Conservation (phyloP, 2,329 filamentous ascomycete species). For the Epichloe typhina region DNA sequence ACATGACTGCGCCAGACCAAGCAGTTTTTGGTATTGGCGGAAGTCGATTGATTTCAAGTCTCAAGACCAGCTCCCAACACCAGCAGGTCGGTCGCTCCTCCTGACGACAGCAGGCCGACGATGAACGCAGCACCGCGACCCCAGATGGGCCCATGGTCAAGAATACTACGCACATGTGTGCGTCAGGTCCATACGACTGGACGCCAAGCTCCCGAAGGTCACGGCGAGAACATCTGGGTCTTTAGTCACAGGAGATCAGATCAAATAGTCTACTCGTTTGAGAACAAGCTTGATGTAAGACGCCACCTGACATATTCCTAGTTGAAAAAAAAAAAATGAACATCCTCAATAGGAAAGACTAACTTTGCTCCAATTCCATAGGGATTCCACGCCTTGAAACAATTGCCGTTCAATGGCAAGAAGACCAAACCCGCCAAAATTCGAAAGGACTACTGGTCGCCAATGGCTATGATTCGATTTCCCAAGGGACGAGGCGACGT, state of each 20-base stretch:
- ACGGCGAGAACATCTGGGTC: constrained; percentile 46
- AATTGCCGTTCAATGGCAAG: constrained; percentile 54
- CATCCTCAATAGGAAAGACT: neutral
- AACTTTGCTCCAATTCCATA: constrained; percentile 6
- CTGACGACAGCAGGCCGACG: constrained; percentile 12
- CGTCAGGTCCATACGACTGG: constrained; percentile 23
- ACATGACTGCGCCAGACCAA: constrained; percentile 12
- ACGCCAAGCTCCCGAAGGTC: constrained; percentile 23
- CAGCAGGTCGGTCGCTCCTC: neutral
- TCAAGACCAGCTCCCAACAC: too few species aligned
- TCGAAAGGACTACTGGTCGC: constrained; percentile 55
- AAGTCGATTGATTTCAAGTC: constrained; percentile 7
- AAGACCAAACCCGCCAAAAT: constrained; percentile 50
- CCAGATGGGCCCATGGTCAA: constrained; percentile 29
- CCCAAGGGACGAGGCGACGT: constrained; percentile 35
- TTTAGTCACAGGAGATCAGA: constrained; percentile 36
- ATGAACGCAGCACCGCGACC: constrained; percentile 25
- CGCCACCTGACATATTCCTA: too few species aligned
- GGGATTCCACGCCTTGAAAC: constrained; percentile 34
- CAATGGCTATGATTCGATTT: constrained; percentile 47
- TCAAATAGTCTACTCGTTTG: constrained; percentile 40
- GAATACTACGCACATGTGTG: constrained; percentile 27
- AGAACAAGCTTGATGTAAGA: constrained; percentile 31
- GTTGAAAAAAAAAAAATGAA: neutral
- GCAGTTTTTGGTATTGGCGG: neutral